Evolutionary conservation across 805 yeast species (phyloP).

Genomic region (Candida odintsovae): DNA sequence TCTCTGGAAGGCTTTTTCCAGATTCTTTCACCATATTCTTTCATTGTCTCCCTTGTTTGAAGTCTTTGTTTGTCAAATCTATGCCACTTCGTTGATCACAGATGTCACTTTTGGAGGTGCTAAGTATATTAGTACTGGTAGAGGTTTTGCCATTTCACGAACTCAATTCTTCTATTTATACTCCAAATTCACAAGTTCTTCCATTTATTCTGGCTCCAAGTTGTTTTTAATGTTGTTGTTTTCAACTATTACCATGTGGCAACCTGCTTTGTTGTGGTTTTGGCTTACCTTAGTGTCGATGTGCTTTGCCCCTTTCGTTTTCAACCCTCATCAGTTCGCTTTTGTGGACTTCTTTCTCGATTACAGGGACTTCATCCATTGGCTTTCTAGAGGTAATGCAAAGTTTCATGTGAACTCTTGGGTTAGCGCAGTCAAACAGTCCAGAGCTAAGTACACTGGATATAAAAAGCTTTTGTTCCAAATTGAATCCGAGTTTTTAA

Average conservation of each 20-base stretch:
- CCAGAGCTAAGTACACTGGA: slow-evolving; percentile 89
- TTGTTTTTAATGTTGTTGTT: slow-evolving; percentile 65
- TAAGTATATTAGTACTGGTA: slow-evolving; percentile 82
- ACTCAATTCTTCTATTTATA: slow-evolving; percentile 65
- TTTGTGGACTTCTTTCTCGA: slow-evolving; percentile 67
- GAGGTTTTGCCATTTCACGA: slow-evolving; percentile 89
- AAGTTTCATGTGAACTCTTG: slow-evolving; percentile 68
- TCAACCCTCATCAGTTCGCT: slow-evolving; percentile 73
- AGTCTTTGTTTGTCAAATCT: slow-evolving; percentile 91
- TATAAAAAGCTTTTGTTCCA: slow-evolving; percentile 70
- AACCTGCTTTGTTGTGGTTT: slow-evolving; percentile 64
- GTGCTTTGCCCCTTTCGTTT: slow-evolving; percentile 65
- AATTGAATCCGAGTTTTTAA: slow-evolving; percentile 60
- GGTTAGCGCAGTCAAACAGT: slow-evolving; percentile 66
- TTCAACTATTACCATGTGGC: slow-evolving; percentile 79
- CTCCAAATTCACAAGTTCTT: slow-evolving; percentile 67
- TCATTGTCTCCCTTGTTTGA: slow-evolving; percentile 90
- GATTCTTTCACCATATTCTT: slow-evolving; percentile 69
- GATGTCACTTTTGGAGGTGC: slow-evolving; percentile 92
- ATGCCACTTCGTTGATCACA: slow-evolving; percentile 68
- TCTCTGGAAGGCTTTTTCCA: slow-evolving; percentile 58
- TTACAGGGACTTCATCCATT: slow-evolving; percentile 54
- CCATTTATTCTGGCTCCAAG: slow-evolving; percentile 75
- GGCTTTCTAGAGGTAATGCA: slow-evolving; percentile 80
- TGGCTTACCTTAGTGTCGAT: slow-evolving; percentile 67